Conservation (phyloP, 1,139 yeast genomes). For the Taiozyma sp. region DNA sequence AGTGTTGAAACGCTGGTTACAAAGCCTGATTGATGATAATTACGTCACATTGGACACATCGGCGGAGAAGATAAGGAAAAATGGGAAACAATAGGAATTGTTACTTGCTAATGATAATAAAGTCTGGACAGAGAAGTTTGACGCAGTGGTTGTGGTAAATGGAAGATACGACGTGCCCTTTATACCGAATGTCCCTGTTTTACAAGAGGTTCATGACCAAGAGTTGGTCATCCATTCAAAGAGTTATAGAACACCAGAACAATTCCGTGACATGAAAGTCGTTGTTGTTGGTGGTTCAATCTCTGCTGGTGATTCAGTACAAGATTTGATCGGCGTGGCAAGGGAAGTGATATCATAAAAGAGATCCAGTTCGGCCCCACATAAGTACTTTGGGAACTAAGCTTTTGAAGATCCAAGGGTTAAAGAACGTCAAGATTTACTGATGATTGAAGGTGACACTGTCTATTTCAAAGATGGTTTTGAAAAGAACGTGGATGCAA, state of each 20-base stretch:
- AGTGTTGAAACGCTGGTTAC: constrained; percentile 7
- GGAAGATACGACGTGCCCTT: constrained; percentile 43
- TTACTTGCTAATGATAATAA: constrained; percentile 17
- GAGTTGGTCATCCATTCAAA: constrained; percentile 36
- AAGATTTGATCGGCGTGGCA: constrained; percentile 2
- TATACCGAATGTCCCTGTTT: constrained; percentile 36
- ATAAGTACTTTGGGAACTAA: constrained; percentile 4
- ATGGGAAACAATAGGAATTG: not conserved
- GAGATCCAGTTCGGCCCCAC: not conserved
- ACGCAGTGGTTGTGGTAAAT: constrained; percentile 39
- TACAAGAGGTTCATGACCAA: constrained; percentile 36
- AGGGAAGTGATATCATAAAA: constrained; percentile 5
- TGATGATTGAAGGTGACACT: constrained; percentile 4
- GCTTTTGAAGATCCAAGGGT: constrained; percentile 5
- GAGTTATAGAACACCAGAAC: constrained; percentile 25
- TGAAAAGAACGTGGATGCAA: constrained; percentile 28
- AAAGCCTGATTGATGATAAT: constrained; percentile 21
- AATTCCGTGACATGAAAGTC: constrained; percentile 33
- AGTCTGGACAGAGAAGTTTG: constrained; percentile 24
- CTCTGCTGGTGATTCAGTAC: constrained; percentile 40
- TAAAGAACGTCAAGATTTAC: constrained; percentile 3
- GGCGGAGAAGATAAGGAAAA: constrained; percentile 1
- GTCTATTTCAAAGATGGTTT: constrained; percentile 32
- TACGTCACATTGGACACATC: constrained; percentile 1
- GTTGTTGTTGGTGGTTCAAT: constrained; percentile 45